phyloP scores from a whole-genome alignment of 2,329 filamentous ascomycete species.

The Chaetothyriales sp. region DNA sequence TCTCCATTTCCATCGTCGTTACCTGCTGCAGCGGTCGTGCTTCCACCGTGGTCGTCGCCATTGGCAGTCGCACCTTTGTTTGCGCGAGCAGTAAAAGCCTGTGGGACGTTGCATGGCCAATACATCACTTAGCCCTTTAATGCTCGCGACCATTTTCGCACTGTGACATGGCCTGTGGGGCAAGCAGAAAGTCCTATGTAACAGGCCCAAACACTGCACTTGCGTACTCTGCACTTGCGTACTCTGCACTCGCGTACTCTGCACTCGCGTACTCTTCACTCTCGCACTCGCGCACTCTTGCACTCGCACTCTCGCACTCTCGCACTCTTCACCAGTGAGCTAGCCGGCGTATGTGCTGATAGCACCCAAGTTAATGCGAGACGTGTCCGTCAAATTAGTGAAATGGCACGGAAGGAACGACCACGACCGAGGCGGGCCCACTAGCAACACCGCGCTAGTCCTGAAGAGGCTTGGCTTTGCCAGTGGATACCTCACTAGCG shows the following conservation, averaged over 20 bases:
- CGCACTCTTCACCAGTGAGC: neutral
- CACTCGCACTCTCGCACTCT: no score
- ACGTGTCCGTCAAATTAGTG: neutral
- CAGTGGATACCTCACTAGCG: neutral
- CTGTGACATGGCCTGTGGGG: neutral
- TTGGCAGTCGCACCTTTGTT: conserved; percentile 24
- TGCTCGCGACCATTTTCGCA: conserved; percentile 11
- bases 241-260: no score
- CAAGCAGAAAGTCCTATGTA: neutral
- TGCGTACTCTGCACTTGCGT: no score
- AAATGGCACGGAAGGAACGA: neutral
- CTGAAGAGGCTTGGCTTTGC: neutral
- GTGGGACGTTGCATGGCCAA: conserved; percentile 37
- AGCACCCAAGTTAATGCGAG: neutral
- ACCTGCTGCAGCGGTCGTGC: conserved; percentile 19
- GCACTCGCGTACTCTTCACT: no score
- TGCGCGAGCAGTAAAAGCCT: conserved; percentile 36
- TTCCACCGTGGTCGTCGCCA: conserved; percentile 19
- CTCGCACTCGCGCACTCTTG: no score
- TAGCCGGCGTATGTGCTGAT: neutral
- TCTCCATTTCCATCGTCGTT: conserved; percentile 8
- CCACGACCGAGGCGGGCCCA: neutral
- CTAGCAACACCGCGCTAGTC: neutral
- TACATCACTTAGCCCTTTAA: conserved; percentile 26
- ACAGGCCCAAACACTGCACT: neutral